These are phyloP conservation scores for Melocanna baccifera DNA, from an alignment of 176 grass and related monocot genomes.

Conservation along the genomic window DNA sequence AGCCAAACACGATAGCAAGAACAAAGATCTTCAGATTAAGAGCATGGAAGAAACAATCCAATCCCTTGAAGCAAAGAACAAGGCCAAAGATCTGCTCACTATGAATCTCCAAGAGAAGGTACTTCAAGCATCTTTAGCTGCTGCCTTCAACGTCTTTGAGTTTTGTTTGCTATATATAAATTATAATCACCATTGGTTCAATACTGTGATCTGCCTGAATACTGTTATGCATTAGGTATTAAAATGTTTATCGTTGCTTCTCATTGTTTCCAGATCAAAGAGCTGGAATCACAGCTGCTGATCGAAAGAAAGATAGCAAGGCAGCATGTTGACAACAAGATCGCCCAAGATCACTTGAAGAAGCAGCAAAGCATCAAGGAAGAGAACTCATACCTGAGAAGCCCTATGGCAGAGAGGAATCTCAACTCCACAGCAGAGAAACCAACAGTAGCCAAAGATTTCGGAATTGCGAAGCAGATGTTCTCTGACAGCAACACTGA, in stretches of 20 bases:
- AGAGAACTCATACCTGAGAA: slow-evolving; percentile 35
- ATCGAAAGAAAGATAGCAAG: slow-evolving; percentile 88
- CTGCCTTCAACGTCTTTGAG: background rate
- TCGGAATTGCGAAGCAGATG: slow-evolving; percentile 24
- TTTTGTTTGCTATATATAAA: background rate
- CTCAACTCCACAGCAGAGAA: slow-evolving; percentile 41
- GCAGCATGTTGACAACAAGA: slow-evolving; percentile 89
- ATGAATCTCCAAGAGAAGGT: slow-evolving; percentile 91
- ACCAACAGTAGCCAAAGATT: slow-evolving; percentile 31
- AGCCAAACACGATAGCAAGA: slow-evolving; percentile 77
- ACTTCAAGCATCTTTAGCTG: background rate
- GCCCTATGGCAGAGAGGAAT: slow-evolving; percentile 47
- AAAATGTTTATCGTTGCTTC: background rate
- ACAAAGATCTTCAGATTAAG: slow-evolving; percentile 77
- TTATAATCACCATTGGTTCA: background rate
- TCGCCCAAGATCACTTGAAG: slow-evolving; percentile 71
- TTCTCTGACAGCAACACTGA: slow-evolving; percentile 49
- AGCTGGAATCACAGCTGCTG: slow-evolving; percentile 84
- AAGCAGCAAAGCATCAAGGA: slow-evolving; percentile 55
- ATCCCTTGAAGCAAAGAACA: slow-evolving; percentile 76
- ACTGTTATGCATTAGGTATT: background rate
- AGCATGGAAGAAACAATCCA: slow-evolving; percentile 80
- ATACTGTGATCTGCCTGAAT: background rate
- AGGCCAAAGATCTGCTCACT: slow-evolving; percentile 72
- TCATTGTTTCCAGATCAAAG: slow-evolving; percentile 63